These are phyloP conservation scores for Trichomonas vaginalis DNA, from an alignment of 208 protist species.

Conservation along the genomic window DNA sequence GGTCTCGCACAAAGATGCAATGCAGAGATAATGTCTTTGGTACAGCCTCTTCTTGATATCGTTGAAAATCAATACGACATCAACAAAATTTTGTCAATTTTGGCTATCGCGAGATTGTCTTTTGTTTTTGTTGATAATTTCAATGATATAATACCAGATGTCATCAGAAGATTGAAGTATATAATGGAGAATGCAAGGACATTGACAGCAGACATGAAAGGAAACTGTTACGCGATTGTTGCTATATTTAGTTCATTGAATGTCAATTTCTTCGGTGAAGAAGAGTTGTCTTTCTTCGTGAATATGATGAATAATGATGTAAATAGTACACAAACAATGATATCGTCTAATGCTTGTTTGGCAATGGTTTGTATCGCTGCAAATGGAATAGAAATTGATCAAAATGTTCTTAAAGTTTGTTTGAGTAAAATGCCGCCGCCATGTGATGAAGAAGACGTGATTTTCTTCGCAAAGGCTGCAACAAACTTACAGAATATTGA, in stretches of 20 bases:
- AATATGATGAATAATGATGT: background rate
- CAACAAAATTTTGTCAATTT: background rate
- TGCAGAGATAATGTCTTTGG: background rate
- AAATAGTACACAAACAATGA: background rate
- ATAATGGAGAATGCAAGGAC: background rate
- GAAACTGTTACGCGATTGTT: background rate
- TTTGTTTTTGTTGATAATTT: background rate
- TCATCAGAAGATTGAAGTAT: background rate
- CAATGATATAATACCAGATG: background rate
- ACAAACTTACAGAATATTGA: background rate
- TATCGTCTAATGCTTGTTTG: background rate
- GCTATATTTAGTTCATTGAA: background rate
- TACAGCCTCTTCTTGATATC: background rate
- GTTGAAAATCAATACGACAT: background rate
- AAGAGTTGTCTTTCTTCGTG: background rate
- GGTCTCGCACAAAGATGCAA: background rate
- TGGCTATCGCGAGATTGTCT: background rate
- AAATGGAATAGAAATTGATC: background rate
- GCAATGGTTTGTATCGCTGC: background rate
- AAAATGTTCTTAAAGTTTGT: background rate
- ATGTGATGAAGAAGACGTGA: background rate
- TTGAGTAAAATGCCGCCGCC: background rate
- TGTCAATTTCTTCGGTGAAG: background rate
- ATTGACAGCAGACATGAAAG: background rate
- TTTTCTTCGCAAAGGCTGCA: background rate